Base-by-base conservation (phyloP, 2,329 filamentous ascomycete genomes). In the Fusarium oligoseptatum region DNA sequence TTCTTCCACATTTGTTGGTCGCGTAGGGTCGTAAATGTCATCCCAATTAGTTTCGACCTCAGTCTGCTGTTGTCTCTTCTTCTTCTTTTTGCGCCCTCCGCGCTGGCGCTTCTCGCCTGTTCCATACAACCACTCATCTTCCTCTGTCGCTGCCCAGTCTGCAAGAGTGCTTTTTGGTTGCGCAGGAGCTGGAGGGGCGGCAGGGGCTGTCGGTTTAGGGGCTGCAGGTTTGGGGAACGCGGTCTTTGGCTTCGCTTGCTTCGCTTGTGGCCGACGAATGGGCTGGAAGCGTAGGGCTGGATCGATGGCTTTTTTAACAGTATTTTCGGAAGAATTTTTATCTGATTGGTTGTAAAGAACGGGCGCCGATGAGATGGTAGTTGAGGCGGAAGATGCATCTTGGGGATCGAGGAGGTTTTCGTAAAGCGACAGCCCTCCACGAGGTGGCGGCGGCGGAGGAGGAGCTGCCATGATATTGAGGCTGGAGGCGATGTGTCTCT, bases 1-100 rank as follows among this genome's bases (percentile, higher is more conserved):
- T 79, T 96, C 93, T 65, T 95, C 93, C 60, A 96, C 93, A 75
- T 92, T 95, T 45, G 94, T 97, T 10, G 95, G 95, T 43, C 93
- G 87, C 12, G 92, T 87, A 1, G 95, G 94, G 79, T 98, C 95
- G 81, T 98, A 98, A 27, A 97, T 90, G 81, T 97, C 95, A 81
- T 97, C 93, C 95, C 95, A 98, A 80, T 97, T 92, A n/a, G 89
- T 91, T 81, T 91, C 88, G 61, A 88, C 84, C 34, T 88, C 70
- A 14, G 82, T 56, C 87, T 86, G 50, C 7, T 90, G 86, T 73
- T 89, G 88, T 70, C 91, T 88, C 78, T 90, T 89, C 82, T 92
- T 92, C 87, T 94, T 94, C 83, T 93, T 92, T 83, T 93, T 95
- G 69, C 94, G 91, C 48, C 94, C 93, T 66, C 94, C 94, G 60